Conservation (phyloP, 768 basidiomycete genomes). For the Pleurotus platypus region DNA sequence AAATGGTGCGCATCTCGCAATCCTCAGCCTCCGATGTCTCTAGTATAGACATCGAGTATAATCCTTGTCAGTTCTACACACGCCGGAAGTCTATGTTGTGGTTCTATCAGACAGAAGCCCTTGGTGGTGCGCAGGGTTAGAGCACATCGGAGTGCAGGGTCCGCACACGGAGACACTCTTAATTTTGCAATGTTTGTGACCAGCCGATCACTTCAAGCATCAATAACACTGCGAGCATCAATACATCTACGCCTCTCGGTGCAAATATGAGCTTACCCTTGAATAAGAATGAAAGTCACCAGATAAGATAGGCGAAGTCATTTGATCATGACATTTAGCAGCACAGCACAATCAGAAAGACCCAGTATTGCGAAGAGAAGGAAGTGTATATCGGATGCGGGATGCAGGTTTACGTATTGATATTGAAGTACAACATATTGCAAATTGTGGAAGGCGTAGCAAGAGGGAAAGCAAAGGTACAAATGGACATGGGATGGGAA, state of each 20-base stretch:
- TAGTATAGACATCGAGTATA: constrained; percentile 4
- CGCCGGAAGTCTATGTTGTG: not conserved
- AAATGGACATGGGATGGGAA: too few species aligned
- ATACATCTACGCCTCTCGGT: not conserved
- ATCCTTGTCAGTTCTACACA: not conserved
- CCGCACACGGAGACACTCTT: not conserved
- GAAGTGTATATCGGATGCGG: not conserved
- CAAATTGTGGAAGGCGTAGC: not conserved
- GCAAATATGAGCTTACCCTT: not conserved
- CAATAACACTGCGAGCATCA: not conserved
- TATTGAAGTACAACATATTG: not conserved
- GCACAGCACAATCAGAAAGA: not conserved
- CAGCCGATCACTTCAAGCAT: constrained; percentile 1
- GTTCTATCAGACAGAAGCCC: constrained; percentile 1
- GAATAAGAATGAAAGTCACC: too few species aligned
- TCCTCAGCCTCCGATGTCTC: constrained; percentile 1
- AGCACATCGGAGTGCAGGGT: not conserved
- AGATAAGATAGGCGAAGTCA: too few species aligned
- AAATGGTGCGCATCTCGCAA: not conserved
- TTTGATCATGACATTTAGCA: too few species aligned
- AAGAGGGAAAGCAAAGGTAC: not conserved
- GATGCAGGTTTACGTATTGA: not conserved
- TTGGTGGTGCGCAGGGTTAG: not conserved
- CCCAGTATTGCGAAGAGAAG: not conserved
- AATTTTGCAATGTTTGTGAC: constrained; percentile 1